phyloP scores from a whole-genome alignment of 805 yeast genomes.

The Maudiozyma turicensis region DNA sequence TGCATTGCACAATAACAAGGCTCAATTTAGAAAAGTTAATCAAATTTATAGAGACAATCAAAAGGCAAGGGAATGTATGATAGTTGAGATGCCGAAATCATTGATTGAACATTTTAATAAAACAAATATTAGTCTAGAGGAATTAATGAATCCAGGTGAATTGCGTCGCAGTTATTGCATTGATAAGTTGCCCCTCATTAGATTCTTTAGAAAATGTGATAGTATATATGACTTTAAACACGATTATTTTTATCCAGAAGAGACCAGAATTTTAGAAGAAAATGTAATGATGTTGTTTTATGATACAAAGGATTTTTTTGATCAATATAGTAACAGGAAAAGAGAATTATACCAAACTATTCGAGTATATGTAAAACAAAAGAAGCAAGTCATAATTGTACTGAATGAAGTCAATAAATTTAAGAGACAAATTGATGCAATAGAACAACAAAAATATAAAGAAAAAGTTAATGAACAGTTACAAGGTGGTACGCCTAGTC shows the following conservation, averaged over 20 bases:
- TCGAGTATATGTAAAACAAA: slow-evolving; percentile 16
- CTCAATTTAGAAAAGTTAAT: slow-evolving; percentile 29
- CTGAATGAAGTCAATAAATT: slow-evolving; percentile 42
- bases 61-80: slow-evolving; percentile 43
- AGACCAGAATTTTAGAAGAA: slow-evolving; percentile 35
- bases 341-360: slow-evolving; percentile 17
- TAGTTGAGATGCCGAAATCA: slow-evolving; percentile 32
- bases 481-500: slow-evolving; percentile 1
- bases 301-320: slow-evolving; percentile 38
- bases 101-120: slow-evolving; percentile 26
- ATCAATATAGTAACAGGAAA: slow-evolving; percentile 23
- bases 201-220: slow-evolving; percentile 42
- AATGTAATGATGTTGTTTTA: slow-evolving; percentile 36
- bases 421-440: slow-evolving; percentile 34
- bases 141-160: slow-evolving; percentile 17
- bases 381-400: slow-evolving; percentile 34
- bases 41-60: slow-evolving; percentile 36
- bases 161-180: slow-evolving; percentile 14
- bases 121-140: slow-evolving; percentile 13
- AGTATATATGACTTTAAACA: slow-evolving; percentile 39
- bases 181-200: slow-evolving; percentile 34
- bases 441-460: slow-evolving; percentile 39
- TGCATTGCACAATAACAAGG: slow-evolving; percentile 5
- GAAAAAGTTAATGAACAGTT: slow-evolving; percentile 28
- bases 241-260: slow-evolving; percentile 49